Conservation (phyloP, 495 filamentous ascomycete species). For the Staphylotrichum tortipilum region DNA sequence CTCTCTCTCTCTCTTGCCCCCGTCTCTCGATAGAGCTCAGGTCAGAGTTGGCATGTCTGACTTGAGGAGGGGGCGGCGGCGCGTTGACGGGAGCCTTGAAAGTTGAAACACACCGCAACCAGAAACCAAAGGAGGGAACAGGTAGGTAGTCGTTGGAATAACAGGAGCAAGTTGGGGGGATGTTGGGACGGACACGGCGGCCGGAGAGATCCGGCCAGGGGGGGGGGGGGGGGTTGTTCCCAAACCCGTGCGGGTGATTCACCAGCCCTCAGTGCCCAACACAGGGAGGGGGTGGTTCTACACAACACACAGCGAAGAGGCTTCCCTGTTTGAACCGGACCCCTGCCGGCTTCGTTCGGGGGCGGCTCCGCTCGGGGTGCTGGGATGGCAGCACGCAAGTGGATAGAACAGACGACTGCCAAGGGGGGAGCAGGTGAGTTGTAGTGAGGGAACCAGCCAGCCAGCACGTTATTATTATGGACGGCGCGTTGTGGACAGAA, state of each 20-base stretch:
- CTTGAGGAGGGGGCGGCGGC: not conserved
- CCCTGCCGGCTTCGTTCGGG: slow-evolving; percentile 5
- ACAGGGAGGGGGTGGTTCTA: slow-evolving; percentile 14
- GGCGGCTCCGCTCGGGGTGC: slow-evolving; percentile 5
- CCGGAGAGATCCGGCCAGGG: slow-evolving; percentile 5
- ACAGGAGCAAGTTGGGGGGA: not conserved
- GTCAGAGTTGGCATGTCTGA: not conserved
- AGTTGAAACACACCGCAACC: not conserved
- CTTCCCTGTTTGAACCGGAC: slow-evolving; percentile 18
- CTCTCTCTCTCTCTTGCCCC: slow-evolving; percentile 2
- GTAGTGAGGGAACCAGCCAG: not conserved
- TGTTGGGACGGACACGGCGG: not conserved
- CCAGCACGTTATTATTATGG: not conserved
- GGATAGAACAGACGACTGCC: not conserved
- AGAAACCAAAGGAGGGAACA: not conserved
- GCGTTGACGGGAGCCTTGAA: not conserved
- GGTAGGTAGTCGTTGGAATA: slow-evolving; percentile 2
- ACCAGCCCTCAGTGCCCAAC: slow-evolving; percentile 7
- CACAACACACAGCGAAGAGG: slow-evolving; percentile 5
- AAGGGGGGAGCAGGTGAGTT: not conserved
- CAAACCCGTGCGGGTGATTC: slow-evolving; percentile 2
- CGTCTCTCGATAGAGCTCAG: not conserved
- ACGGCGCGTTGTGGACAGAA: not conserved
- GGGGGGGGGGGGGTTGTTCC: too few species aligned
- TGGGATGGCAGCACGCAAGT: not conserved